A percentile compares a stretch with the other conserved stretches of the same genome.
Conservation (phyloP, 1,284 basidiomycete species). For the Ustilago hordei region DNA sequence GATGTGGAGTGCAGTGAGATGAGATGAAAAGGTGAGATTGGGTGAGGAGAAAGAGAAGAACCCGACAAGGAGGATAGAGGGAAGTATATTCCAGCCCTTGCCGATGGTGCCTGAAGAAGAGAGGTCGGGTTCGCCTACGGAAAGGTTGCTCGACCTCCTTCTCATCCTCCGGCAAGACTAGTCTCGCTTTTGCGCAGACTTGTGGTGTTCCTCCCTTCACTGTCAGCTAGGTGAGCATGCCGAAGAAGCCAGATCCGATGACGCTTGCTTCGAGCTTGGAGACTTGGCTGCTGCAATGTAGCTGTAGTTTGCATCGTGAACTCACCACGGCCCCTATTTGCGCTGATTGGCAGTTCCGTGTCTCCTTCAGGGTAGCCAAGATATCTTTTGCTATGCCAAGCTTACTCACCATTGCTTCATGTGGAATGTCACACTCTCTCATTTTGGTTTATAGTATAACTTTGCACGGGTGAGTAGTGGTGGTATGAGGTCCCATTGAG, state of each 20-base stretch:
- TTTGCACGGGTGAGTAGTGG: no score
- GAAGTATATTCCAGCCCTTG: constrained; percentile 9
- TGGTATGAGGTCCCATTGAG: no score
- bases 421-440: constrained; percentile 6
- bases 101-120: not conserved
- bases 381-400: not conserved
- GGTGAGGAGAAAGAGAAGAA: not conserved
- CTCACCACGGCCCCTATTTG: not conserved
- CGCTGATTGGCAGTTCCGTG: not conserved
- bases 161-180: not conserved
- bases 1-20: not conserved
- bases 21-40: not conserved
- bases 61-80: not conserved
- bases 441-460: no score
- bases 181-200: not conserved
- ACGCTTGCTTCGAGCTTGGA: not conserved
- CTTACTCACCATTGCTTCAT: not conserved
- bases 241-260: not conserved
- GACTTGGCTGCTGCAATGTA: not conserved
- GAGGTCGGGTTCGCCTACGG: constrained; percentile 8
- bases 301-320: not conserved
- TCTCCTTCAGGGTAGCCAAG: not conserved
- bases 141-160: not conserved
- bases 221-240: not conserved
- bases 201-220: not conserved